Conservation (phyloP, 2,329 filamentous ascomycete species). For the Aspergillus floridensis region DNA sequence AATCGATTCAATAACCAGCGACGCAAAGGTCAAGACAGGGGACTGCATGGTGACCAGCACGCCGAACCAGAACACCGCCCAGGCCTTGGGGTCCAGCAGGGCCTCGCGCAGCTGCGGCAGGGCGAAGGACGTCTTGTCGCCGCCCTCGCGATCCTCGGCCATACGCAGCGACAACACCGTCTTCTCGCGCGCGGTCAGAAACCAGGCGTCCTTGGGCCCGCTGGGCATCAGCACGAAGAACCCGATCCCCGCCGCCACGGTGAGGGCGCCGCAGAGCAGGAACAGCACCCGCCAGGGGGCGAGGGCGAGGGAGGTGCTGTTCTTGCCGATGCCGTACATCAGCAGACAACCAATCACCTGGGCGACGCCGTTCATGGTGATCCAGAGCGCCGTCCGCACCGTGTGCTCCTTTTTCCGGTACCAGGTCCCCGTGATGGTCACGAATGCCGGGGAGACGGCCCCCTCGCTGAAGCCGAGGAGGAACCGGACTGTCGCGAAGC, state of each 20-base stretch:
- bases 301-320: neutral
- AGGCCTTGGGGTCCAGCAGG: conserved; percentile 45
- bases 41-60: conserved; percentile 49
- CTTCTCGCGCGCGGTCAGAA: conserved; percentile 44
- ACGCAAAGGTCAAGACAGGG: conserved; percentile 50
- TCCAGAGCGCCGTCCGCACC: conserved; percentile 23
- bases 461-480: conserved; percentile 44
- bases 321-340: too few relatives aligned
- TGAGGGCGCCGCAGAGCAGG: conserved; percentile 48
- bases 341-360: conserved; percentile 4
- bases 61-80: conserved; percentile 47
- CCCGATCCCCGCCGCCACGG: conserved; percentile 39
- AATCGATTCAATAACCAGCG: conserved; percentile 44
- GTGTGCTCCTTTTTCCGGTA: conserved; percentile 36
- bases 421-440: conserved; percentile 43
- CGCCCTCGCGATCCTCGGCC: conserved; percentile 37
- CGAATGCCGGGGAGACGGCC: conserved; percentile 43
- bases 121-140: conserved; percentile 48
- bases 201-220: conserved; percentile 48
- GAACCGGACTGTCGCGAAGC: conserved; percentile 27
- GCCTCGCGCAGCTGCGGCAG: conserved; percentile 46
- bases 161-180: conserved; percentile 41
- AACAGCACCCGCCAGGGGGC: conserved; percentile 49
- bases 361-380: conserved; percentile 7
- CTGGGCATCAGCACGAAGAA: conserved; percentile 44